These are phyloP conservation scores for Adenanthera pavonina DNA, from an alignment of 306 rosid species.

Conservation along the genomic window DNA sequence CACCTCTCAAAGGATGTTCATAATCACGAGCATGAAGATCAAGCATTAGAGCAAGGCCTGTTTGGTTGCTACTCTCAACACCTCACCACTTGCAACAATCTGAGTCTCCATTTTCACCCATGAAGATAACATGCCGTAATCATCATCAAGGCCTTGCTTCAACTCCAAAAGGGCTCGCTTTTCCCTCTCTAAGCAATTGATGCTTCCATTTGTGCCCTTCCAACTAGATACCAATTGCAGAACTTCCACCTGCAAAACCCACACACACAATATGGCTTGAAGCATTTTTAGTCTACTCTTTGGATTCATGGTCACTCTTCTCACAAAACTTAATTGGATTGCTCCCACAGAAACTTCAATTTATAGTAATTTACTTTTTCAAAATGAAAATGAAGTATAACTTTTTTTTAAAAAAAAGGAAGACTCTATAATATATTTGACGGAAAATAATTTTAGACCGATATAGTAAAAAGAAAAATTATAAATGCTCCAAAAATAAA, in stretches of 20 bases:
- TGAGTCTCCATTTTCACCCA: neutral
- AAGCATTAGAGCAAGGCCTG: neutral
- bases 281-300: neutral
- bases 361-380: neutral
- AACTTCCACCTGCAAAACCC: neutral
- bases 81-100: constrained; percentile 4
- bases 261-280: neutral
- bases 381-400: no score
- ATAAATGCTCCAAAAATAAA: no score
- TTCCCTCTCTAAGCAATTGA: neutral
- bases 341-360: neutral
- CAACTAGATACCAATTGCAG: neutral
- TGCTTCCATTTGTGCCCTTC: neutral
- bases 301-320: neutral
- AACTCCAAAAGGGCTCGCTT: neutral
- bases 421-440: no score
- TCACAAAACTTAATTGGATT: neutral
- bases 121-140: neutral
- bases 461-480: no score
- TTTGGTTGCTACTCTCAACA: neutral
- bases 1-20: neutral
- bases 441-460: no score
- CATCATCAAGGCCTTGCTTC: neutral
- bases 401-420: no score
- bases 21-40: neutral